Evolutionary conservation across 1,284 basidiomycete species (phyloP).

Genomic region (Ustilago sp.): DNA sequence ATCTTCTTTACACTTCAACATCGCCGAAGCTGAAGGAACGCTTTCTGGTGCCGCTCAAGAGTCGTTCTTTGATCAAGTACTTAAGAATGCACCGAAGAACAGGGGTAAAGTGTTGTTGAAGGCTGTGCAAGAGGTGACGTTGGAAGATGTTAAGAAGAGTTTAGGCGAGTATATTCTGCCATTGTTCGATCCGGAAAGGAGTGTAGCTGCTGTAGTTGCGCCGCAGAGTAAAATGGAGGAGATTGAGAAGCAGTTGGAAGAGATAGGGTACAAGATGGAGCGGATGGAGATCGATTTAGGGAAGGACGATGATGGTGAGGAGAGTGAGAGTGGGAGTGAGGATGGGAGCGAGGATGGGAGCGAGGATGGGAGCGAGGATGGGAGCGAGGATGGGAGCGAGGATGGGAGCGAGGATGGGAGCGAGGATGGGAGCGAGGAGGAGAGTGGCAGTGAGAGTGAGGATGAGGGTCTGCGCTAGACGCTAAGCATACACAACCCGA

Average conservation of each 20-base stretch:
- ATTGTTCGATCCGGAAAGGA: constrained; percentile 82
- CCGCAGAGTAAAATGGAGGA: constrained; percentile 83
- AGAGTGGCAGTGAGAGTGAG: constrained; percentile 36
- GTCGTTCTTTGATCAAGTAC: constrained; percentile 55
- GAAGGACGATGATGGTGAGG: constrained; percentile 35
- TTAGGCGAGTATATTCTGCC: constrained; percentile 85
- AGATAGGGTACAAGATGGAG: constrained; percentile 83
- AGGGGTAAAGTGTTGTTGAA: constrained; percentile 55
- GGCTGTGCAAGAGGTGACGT: constrained; percentile 76
- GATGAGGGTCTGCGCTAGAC: constrained; percentile 2
- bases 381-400: constrained; percentile 21
- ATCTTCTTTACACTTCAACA: constrained; percentile 86
- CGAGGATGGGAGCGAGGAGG: constrained; percentile 37
- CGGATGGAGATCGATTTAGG: constrained; percentile 79
- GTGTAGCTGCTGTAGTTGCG: constrained; percentile 84
- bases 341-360: constrained; percentile 1
- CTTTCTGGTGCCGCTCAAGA: constrained; percentile 80
- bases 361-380: constrained; percentile 10
- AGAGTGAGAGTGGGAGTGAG: constrained; percentile 17
- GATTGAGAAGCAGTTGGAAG: constrained; percentile 77
- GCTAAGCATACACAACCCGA: not conserved
- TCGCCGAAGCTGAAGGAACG: constrained; percentile 84
- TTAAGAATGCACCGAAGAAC: constrained; percentile 59
- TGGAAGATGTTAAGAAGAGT: constrained; percentile 79
- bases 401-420: constrained; percentile 39